A percentile compares a stretch with the other conserved stretches of the same genome.
phyloP scores from a whole-genome alignment of 2,329 filamentous ascomycete genomes.

The Xylariaceae sp. region DNA sequence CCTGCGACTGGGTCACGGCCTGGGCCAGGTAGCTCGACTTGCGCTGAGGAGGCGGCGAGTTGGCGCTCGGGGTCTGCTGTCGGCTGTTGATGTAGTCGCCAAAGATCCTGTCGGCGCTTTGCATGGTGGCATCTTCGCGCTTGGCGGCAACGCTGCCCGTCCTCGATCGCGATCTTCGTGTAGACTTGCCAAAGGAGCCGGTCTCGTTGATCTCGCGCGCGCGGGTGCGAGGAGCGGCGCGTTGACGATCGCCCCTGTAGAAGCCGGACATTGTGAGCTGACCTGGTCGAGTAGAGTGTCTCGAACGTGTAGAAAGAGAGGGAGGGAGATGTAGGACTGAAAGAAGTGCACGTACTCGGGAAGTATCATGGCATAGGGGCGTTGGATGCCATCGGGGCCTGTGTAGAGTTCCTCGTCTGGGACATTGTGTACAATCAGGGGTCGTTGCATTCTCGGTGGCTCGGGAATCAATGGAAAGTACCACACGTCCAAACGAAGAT shows the following conservation, averaged over 20 bases:
- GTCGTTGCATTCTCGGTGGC: conserved; percentile 50
- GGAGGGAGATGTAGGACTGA: not conserved
- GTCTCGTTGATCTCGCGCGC: conserved; percentile 52
- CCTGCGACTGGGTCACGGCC: conserved; percentile 28
- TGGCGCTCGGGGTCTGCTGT: conserved; percentile 28
- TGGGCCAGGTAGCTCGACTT: conserved; percentile 33
- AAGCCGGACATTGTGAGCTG: conserved; percentile 13
- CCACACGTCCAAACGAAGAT: too few species aligned
- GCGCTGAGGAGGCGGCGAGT: conserved; percentile 22
- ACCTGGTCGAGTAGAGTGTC: not conserved
- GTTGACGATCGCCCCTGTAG: conserved; percentile 50
- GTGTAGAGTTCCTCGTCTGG: conserved; percentile 64
- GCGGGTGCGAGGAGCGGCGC: conserved; percentile 43
- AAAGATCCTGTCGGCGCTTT: conserved; percentile 59
- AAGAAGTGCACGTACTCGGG: conserved; percentile 46
- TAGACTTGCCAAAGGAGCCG: conserved; percentile 65
- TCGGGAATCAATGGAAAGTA: conserved; percentile 5
- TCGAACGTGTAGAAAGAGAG: not conserved
- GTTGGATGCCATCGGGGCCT: conserved; percentile 60
- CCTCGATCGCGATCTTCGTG: conserved; percentile 56
- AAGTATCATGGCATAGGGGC: conserved; percentile 64
- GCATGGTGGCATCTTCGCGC: conserved; percentile 58
- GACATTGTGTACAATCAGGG: conserved; percentile 64
- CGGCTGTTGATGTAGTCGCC: conserved; percentile 52
- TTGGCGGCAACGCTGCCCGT: conserved; percentile 52